Evolutionary conservation across 257 asterid species (phyloP), one percentile per base, ranked within the genome.

Genomic region (Solanum tarijense): DNA sequence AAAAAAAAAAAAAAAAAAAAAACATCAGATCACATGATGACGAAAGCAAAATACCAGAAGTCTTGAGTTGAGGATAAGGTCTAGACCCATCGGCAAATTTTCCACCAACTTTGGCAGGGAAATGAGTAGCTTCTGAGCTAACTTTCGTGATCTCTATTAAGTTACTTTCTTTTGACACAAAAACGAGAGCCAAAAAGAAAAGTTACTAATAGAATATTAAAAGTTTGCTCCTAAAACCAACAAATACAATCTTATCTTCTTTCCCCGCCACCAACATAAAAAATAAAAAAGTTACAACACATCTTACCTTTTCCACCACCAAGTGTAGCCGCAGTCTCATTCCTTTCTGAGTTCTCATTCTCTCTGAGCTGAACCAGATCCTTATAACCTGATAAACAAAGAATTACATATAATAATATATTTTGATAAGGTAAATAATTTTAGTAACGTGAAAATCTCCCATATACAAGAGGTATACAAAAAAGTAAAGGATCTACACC

Each of bases 41-140:
- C 48, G 1, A 41, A 41, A 41, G 48, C 48, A 41, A 41, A 41
- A 0, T 41, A 41, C 48, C 48, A 41, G 48, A 41, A 41, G 48
- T 41, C 48, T 41, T 41, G 13, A 41, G 48, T 41, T 0, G 13
- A 41, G 48, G 48, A 41, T 41, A 41, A 41, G 93, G 83, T 81
- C 89, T 94, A 69, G 88, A 39, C 3, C 87, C 94, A 82, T 92
- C 95, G 16, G 87, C 81, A 48, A 82, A 83, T 83, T 90, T 93
- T 86, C 85, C 87, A 52, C 88, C 92, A 38, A 88, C 75, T 89
- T 92, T 91, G 68, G 91, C 27, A 75, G 87, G 88, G 66, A 85
- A 39, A 14, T 83, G 91, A 46, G 83, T 52, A 74, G 58, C 88
- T 84, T 90, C 90, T 4, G 89, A 34, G 41, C 86, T 84, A 66